Conservation (phyloP, 352 stramenopile genomes). For the Pythium brassicae region DNA sequence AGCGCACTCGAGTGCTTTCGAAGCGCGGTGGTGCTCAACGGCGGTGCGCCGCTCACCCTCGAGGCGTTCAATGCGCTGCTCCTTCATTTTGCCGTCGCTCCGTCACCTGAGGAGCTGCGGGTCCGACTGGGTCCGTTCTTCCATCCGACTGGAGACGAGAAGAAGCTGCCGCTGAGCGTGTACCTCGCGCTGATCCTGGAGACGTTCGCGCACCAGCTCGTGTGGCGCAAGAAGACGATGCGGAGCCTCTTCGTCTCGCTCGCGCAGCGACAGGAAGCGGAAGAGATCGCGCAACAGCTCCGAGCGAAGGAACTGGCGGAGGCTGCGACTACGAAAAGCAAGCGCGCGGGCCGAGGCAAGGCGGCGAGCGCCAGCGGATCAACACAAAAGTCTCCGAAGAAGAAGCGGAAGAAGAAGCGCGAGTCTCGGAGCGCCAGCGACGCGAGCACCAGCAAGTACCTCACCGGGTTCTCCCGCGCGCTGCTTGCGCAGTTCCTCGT, state of each 20-base stretch:
- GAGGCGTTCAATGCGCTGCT: slow-evolving; percentile 53
- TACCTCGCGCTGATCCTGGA: slow-evolving; percentile 45
- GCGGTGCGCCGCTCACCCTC: slow-evolving; percentile 32
- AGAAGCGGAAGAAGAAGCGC: slow-evolving; percentile 26
- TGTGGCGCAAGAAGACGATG: slow-evolving; percentile 43
- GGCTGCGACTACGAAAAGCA: neutral
- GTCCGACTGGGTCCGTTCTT: slow-evolving; percentile 43
- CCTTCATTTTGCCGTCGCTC: slow-evolving; percentile 26
- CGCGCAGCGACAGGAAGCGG: slow-evolving; percentile 20
- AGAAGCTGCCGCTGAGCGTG: slow-evolving; percentile 42
- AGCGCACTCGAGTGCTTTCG: slow-evolving; percentile 18
- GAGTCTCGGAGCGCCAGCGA: neutral
- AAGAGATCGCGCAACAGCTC: slow-evolving; percentile 10
- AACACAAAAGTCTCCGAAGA: slow-evolving; percentile 9
- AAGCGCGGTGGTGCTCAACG: slow-evolving; percentile 24
- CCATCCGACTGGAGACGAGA: slow-evolving; percentile 46
- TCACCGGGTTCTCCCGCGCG: slow-evolving; percentile 31
- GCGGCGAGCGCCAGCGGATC: neutral
- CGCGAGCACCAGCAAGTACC: slow-evolving; percentile 23
- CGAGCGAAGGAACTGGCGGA: slow-evolving; percentile 14
- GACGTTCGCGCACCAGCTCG: slow-evolving; percentile 35
- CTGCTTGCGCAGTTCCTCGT: slow-evolving; percentile 35
- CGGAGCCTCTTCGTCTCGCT: slow-evolving; percentile 40
- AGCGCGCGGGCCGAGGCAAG: slow-evolving; percentile 2
- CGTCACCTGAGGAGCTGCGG: slow-evolving; percentile 26